phyloP scores from a whole-genome alignment of 192 early-diverging fungal genomes.

The Rhizophagus prolifer region DNA sequence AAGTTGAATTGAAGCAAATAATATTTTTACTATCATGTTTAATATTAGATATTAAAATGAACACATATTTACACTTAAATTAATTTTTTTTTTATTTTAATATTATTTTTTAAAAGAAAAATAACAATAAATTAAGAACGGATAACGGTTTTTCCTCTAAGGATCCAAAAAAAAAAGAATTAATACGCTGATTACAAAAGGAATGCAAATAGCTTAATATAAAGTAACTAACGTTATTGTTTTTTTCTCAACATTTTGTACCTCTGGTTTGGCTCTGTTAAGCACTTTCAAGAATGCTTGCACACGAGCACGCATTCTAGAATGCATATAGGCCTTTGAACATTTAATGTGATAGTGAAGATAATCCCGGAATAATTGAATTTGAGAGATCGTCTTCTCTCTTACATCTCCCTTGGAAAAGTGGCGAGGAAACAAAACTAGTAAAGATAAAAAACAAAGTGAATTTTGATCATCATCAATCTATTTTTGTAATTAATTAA shows the following conservation, averaged over 20 bases:
- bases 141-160: neutral
- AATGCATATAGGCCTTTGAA: constrained; percentile 99
- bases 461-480: neutral
- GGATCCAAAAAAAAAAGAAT: neutral
- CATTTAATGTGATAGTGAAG: constrained; percentile 99
- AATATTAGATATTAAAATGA: too few species aligned
- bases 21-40: too few species aligned
- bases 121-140: neutral
- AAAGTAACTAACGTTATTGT: constrained; percentile 44
- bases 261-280: constrained; percentile 96
- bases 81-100: too few species aligned
- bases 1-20: too few species aligned
- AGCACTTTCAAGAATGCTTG: constrained; percentile 96
- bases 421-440: constrained; percentile 94
- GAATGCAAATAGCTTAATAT: neutral
- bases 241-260: constrained; percentile 72
- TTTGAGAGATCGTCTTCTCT: constrained; percentile 91
- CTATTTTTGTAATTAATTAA: neutral
- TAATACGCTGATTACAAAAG: neutral
- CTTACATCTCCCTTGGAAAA: constrained; percentile 69
- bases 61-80: too few species aligned
- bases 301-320: constrained; percentile 93
- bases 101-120: too few species aligned
- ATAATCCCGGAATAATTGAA: constrained; percentile 97
- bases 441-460: neutral